Conservation (phyloP, 179 eudicot species). For the Actinidia arguta region DNA sequence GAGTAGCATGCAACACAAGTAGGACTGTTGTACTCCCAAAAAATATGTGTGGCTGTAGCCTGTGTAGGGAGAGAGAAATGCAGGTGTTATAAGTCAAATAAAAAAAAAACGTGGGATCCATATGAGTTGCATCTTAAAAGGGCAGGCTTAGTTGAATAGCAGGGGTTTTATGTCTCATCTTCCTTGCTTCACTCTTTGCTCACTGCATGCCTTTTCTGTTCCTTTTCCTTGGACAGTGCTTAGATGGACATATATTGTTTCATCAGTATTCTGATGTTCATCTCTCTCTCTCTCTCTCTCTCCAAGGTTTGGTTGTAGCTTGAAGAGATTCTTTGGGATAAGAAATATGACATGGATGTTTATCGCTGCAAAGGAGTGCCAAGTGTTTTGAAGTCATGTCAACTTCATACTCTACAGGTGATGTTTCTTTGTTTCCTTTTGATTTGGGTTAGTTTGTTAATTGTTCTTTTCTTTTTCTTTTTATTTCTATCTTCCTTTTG, state of each 20-base stretch:
- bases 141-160: background rate
- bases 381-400: slow-evolving; percentile 61
- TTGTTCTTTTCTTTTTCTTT: no score
- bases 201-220: background rate
- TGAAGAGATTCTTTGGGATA: slow-evolving; percentile 97
- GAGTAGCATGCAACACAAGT: background rate
- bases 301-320: slow-evolving; percentile 88
- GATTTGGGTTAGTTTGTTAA: no score
- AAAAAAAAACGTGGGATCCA: background rate
- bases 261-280: background rate
- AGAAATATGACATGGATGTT: slow-evolving; percentile 82
- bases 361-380: slow-evolving; percentile 95
- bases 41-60: no score
- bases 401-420: slow-evolving; percentile 94
- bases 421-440: no score
- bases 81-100: background rate
- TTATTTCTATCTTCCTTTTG: no score
- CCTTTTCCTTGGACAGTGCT: background rate
- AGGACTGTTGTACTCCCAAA: no score
- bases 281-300: slow-evolving; percentile 13
- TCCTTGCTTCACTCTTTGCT: slow-evolving; percentile 1
- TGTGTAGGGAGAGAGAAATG: background rate
- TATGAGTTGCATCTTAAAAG: background rate
- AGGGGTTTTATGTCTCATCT: background rate
- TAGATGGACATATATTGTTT: background rate